Conservation (phyloP, 768 basidiomycete genomes). For the Trametes cingulata region DNA sequence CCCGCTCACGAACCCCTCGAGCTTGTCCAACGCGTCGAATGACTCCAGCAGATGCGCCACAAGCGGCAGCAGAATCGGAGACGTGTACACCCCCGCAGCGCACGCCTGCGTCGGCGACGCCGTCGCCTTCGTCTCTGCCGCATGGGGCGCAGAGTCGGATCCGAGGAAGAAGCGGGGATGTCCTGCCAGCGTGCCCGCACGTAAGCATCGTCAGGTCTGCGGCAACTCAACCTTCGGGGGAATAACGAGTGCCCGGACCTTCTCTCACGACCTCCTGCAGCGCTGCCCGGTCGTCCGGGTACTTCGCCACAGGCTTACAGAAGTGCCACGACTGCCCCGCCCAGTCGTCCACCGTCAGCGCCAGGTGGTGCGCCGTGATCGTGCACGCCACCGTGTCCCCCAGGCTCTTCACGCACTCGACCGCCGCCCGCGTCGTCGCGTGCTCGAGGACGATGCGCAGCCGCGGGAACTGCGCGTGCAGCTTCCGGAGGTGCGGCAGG, state of each 20-base stretch:
- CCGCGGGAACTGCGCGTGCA: constrained; percentile 82
- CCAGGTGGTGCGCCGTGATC: constrained; percentile 96
- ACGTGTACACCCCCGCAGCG: constrained; percentile 96
- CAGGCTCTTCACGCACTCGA: constrained; percentile 79
- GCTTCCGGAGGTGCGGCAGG: constrained; percentile 79
- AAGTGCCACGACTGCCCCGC: constrained; percentile 94
- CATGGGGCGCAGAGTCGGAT: constrained; percentile 95
- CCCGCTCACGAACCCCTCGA: constrained; percentile 77
- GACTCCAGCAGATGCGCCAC: constrained; percentile 87
- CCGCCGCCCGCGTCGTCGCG: constrained; percentile 89
- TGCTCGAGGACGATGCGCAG: constrained; percentile 97
- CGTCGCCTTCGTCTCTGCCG: constrained; percentile 63
- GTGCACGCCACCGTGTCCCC: constrained; percentile 90
- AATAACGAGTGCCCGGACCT: constrained; percentile 44
- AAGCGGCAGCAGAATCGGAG: constrained; percentile 87
- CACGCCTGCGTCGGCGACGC: constrained; percentile 73
- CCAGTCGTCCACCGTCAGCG: constrained; percentile 94
- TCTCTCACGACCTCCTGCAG: constrained; percentile 73
- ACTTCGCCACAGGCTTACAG: constrained; percentile 98
- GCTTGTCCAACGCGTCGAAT: constrained; percentile 79
- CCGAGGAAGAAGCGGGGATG: constrained; percentile 97
- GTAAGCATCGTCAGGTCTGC: background rate
- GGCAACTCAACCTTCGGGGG: background rate
- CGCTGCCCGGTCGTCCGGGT: constrained; percentile 86
- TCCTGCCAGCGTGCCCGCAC: constrained; percentile 44